Percentiles rank a stretch among this genome's conserved stretches.
Conservation (phyloP, 768 basidiomycete species). For the Plicaturopsis crispa region DNA sequence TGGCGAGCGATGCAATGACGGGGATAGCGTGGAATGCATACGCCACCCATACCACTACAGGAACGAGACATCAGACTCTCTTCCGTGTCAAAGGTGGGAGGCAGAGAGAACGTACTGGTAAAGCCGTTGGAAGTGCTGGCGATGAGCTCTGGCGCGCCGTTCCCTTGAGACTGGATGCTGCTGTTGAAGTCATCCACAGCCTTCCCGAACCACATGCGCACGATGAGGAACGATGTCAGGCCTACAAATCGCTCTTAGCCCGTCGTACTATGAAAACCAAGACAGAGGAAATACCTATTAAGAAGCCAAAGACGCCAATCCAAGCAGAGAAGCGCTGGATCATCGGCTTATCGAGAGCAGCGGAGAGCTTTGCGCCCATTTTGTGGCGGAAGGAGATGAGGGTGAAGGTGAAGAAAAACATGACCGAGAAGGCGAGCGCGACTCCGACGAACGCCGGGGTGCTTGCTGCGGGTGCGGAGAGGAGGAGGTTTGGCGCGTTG, state of each 20-base stretch:
- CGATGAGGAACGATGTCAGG: constrained; percentile 58
- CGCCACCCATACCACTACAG: constrained; percentile 69
- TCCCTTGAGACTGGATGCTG: constrained; percentile 44
- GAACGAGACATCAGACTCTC: neutral
- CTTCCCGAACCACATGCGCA: constrained; percentile 79
- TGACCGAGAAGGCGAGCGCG: constrained; percentile 43
- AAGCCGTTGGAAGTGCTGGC: constrained; percentile 67
- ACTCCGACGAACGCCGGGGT: constrained; percentile 61
- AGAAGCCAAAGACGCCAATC: constrained; percentile 72
- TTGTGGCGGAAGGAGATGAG: constrained; percentile 60
- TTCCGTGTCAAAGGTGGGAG: neutral
- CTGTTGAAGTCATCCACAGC: constrained; percentile 72
- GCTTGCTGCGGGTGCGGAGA: constrained; percentile 53
- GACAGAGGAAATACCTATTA: constrained; percentile 44
- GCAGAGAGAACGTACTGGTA: constrained; percentile 44
- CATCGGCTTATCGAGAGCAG: constrained; percentile 44
- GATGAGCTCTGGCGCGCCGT: constrained; percentile 47
- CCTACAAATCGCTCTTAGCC: constrained; percentile 29
- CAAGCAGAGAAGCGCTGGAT: constrained; percentile 59
- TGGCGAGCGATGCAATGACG: constrained; percentile 59
- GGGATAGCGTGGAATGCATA: constrained; percentile 71
- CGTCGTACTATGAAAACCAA: neutral
- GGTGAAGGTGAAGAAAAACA: constrained; percentile 64
- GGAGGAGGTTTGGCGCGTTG: constrained; percentile 44
- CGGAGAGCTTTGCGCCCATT: constrained; percentile 41